Percentiles rank a stretch among this genome's conserved stretches.
Conservation (phyloP, 208 protist genomes). For the Crithidia fasciculata region DNA sequence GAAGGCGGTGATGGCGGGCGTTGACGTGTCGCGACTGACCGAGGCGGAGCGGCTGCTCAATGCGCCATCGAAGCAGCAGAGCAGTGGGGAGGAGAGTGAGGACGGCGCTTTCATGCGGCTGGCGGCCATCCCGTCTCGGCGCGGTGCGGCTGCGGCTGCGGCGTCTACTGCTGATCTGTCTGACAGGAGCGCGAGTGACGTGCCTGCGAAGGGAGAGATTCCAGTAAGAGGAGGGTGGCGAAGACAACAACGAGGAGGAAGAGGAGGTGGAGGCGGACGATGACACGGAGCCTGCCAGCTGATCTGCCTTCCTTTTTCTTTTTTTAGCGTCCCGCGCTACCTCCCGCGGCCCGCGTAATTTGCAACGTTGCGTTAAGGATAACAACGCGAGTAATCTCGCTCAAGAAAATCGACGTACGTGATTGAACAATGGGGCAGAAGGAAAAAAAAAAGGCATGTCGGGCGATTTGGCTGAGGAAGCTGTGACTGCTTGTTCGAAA, state of each 20-base stretch:
- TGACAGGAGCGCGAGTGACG: neutral
- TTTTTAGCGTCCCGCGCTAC: too few relatives aligned
- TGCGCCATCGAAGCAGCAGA: neutral
- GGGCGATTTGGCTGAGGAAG: too few relatives aligned
- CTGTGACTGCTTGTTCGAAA: too few relatives aligned
- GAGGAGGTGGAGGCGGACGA: neutral
- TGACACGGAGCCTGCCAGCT: too few relatives aligned
- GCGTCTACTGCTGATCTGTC: neutral
- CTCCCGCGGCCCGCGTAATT: too few relatives aligned
- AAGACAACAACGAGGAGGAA: neutral
- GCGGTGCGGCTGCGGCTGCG: neutral
- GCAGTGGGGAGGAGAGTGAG: neutral
- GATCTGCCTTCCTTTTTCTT: too few relatives aligned
- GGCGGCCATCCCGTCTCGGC: constrained; percentile 15
- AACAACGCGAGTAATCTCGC: too few relatives aligned
- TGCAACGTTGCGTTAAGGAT: too few relatives aligned
- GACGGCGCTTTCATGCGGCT: constrained; percentile 49
- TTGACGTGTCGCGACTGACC: constrained; percentile 51
- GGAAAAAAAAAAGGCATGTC: too few relatives aligned
- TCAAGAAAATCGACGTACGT: too few relatives aligned
- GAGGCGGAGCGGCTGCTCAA: constrained; percentile 45
- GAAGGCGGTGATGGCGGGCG: constrained; percentile 31
- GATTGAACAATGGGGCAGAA: too few relatives aligned
- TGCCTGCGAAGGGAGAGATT: neutral
- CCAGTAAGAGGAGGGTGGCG: neutral